Base-by-base conservation (phyloP, 345 rosid species). In the Eucalyptus sp. region DNA sequence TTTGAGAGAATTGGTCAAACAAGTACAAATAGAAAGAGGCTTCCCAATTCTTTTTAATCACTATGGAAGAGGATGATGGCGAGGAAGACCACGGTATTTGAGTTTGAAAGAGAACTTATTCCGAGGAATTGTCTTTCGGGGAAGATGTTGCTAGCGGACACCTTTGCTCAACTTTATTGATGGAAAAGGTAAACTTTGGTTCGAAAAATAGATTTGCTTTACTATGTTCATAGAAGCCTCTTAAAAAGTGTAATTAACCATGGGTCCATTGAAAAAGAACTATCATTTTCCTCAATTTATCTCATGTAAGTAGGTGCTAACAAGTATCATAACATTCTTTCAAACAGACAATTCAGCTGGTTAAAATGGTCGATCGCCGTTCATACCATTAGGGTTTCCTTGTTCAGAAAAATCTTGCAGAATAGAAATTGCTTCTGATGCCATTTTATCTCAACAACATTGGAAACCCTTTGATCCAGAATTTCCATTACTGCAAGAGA, bases 401-500 rank as follows among this genome's bases (percentile, higher is more conserved):
- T 0, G 1, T 58, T 58, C n/a, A 24, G 25, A 58, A 58, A 58
- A 58, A 58, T 2, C 29, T 24, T 0, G 3, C 13, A 58, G 7
- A 24, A 25, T n/a, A 58, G 64, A 10, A 58, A 58, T 9, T 10
- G 14, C 64, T 58, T 58, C 13, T 1, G 2, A 58, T 58, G 64
- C 64, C 14, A 25, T 58, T 25, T 4, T 58, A 8, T n/a, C 64
- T 24, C 64, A n/a, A 58, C 64, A 25, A 24, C n/a, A 10, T 4
- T 24, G 0, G 64, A 58, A 58, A 58, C 6, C n/a, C 29, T 24
- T 24, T 4, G 7, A 58, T 58, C 64, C 3, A 58, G 64, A 58
- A 9, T 56, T 52, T 2, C 62, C 62, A 56, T 22, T 4, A 10
- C 2, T 58, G n/a, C 14, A 58, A 58, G n/a, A 25, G 29, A 58